These are phyloP conservation scores for Komagataella pastoris DNA, from an alignment of 805 yeast species.

Conservation along the genomic window DNA sequence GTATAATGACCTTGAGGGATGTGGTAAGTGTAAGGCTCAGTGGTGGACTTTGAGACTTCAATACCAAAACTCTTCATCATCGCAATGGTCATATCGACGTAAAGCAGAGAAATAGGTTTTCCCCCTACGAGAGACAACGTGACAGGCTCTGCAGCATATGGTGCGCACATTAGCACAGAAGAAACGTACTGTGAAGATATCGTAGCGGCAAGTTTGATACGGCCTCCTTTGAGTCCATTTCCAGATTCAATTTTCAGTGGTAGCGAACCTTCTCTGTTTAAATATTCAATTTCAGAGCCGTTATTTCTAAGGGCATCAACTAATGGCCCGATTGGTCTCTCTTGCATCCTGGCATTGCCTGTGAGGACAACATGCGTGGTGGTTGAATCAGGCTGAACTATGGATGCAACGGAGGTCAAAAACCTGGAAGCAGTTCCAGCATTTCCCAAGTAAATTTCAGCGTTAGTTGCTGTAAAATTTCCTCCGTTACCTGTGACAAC, in stretches of 20 bases:
- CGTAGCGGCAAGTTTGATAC: constrained; percentile 89
- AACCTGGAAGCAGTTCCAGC: constrained; percentile 98
- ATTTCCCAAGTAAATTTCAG: constrained; percentile 79
- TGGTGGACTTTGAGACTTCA: constrained; percentile 49
- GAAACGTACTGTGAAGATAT: constrained; percentile 97
- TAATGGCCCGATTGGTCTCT: constrained; percentile 91
- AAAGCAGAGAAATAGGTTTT: constrained; percentile 89
- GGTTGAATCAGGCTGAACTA: constrained; percentile 39
- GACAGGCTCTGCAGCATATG: constrained; percentile 82
- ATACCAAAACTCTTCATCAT: constrained; percentile 93
- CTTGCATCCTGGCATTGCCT: constrained; percentile 95
- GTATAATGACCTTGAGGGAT: constrained; percentile 75
- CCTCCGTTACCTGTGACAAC: constrained; percentile 84
- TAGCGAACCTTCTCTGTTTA: constrained; percentile 67
- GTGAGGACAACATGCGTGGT: constrained; percentile 50
- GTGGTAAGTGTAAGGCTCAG: constrained; percentile 75
- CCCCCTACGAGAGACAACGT: constrained; percentile 88
- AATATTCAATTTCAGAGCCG: constrained; percentile 64
- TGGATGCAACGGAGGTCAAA: constrained; percentile 82
- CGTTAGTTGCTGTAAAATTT: constrained; percentile 42
- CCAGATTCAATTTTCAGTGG: constrained; percentile 69
- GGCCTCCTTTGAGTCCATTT: constrained; percentile 71
- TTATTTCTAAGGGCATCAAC: constrained; percentile 80
- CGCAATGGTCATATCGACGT: constrained; percentile 92
- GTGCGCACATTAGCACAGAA: constrained; percentile 93